Conservation (phyloP, 2,329 filamentous ascomycete species). For the Periglandula ipomoeae region DNA sequence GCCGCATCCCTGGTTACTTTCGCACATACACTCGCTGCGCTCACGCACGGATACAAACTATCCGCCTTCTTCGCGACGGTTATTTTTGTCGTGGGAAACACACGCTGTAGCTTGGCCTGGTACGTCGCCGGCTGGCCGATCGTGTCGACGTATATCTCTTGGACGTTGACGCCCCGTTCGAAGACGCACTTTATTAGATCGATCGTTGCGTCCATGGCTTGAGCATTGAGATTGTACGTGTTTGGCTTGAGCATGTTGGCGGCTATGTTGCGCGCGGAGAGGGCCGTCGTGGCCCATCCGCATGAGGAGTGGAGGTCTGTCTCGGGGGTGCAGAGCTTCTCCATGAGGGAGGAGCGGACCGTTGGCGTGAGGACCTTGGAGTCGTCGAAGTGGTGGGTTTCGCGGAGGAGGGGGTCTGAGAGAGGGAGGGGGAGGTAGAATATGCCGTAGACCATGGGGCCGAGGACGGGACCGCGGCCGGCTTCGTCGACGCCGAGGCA, state of each 20-base stretch:
- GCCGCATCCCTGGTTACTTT: slow-evolving; percentile 93
- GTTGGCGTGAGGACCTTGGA: slow-evolving; percentile 80
- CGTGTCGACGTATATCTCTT: slow-evolving; percentile 91
- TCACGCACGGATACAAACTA: slow-evolving; percentile 84
- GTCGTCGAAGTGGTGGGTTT: slow-evolving; percentile 83
- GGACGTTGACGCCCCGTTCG: slow-evolving; percentile 68
- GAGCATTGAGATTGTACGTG: slow-evolving; percentile 86
- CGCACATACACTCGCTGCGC: slow-evolving; percentile 86
- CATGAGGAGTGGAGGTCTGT: slow-evolving; percentile 43
- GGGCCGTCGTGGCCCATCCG: slow-evolving; percentile 74
- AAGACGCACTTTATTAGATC: slow-evolving; percentile 71
- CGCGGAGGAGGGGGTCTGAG: slow-evolving; percentile 64
- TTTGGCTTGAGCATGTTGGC: slow-evolving; percentile 64
- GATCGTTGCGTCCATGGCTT: slow-evolving; percentile 88
- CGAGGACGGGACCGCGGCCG: slow-evolving; percentile 86
- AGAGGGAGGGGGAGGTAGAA: slow-evolving; percentile 67
- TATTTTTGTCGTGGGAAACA: slow-evolving; percentile 70
- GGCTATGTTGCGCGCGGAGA: slow-evolving; percentile 77
- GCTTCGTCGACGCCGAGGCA: slow-evolving; percentile 89
- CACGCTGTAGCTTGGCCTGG: slow-evolving; percentile 71
- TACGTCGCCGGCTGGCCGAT: slow-evolving; percentile 77
- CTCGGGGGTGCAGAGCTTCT: slow-evolving; percentile 56
- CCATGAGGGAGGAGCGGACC: slow-evolving; percentile 65
- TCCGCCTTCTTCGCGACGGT: slow-evolving; percentile 89
- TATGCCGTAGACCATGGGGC: slow-evolving; percentile 63